Evolutionary conservation across 1,284 basidiomycete species (phyloP).

Genomic region (Vanrija sp.): DNA sequence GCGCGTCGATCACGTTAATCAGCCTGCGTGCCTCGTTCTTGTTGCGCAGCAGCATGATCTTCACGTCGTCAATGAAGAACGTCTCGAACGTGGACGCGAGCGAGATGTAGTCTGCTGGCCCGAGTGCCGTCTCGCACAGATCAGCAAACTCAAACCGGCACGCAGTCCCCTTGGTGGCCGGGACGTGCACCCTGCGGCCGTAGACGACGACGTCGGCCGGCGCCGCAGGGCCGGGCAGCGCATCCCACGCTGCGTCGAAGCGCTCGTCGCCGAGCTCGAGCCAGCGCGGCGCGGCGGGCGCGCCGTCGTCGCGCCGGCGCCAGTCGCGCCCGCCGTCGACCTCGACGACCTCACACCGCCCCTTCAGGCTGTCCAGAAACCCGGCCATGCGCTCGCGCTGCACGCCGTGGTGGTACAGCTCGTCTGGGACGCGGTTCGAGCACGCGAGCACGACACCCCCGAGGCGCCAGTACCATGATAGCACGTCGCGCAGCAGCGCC

Average conservation of each 20-base stretch:
- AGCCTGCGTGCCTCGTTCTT: slow-evolving; percentile 69
- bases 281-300: slow-evolving; percentile 23
- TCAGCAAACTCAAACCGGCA: slow-evolving; percentile 60
- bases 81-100: slow-evolving; percentile 60
- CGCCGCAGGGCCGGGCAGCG: slow-evolving; percentile 12
- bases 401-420: slow-evolving; percentile 67
- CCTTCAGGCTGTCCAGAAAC: slow-evolving; percentile 63
- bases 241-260: slow-evolving; percentile 43
- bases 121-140: slow-evolving; percentile 63
- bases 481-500: slow-evolving; percentile 62
- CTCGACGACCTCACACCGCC: slow-evolving; percentile 60
- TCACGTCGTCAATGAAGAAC: slow-evolving; percentile 60
- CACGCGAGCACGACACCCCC: slow-evolving; percentile 63
- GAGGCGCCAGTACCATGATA: slow-evolving; percentile 71
- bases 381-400: slow-evolving; percentile 61
- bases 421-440: slow-evolving; percentile 62
- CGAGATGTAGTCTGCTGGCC: slow-evolving; percentile 67
- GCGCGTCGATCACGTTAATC: slow-evolving; percentile 67
- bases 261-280: slow-evolving; percentile 20
- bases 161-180: slow-evolving; percentile 51
- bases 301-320: slow-evolving; percentile 22
- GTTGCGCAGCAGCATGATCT: slow-evolving; percentile 54
- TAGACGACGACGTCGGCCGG: slow-evolving; percentile 50
- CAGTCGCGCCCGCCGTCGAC: slow-evolving; percentile 56
- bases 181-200: slow-evolving; percentile 56